Evolutionary conservation across 108 stramenopile species (phyloP).

Genomic region (Fragilariopsis cylindrus): DNA sequence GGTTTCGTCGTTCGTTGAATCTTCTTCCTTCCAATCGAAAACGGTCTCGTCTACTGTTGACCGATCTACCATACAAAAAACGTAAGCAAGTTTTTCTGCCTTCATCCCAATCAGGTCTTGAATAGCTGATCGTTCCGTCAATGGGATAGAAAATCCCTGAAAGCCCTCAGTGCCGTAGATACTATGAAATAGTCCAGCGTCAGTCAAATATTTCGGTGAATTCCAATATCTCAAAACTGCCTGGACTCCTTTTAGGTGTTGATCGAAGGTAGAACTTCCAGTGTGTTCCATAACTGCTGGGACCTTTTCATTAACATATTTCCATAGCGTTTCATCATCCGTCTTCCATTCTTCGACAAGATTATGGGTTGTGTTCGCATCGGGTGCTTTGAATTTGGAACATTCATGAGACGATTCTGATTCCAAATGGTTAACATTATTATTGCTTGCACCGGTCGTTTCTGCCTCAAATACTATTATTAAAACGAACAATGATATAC

Average conservation of each 20-base stretch:
- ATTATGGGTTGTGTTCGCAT: constrained; percentile 38
- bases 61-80: constrained; percentile 83
- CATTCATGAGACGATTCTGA: constrained; percentile 9
- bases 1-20: constrained; percentile 9
- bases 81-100: constrained; percentile 69
- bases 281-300: constrained; percentile 71
- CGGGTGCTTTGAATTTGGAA: constrained; percentile 60
- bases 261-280: constrained; percentile 69
- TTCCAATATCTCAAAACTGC: constrained; percentile 64
- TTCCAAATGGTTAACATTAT: too few species aligned
- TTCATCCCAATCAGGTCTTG: constrained; percentile 53
- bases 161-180: constrained; percentile 86
- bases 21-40: constrained; percentile 43
- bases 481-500: too few species aligned
- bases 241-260: constrained; percentile 70
- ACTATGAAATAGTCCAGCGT: constrained; percentile 76
- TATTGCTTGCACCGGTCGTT: background rate
- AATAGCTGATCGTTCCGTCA: constrained; percentile 52
- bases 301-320: constrained; percentile 52
- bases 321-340: constrained; percentile 47
- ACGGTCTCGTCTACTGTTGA: constrained; percentile 65
- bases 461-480: background rate
- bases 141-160: constrained; percentile 68
- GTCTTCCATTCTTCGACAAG: constrained; percentile 39
- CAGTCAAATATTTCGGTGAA: constrained; percentile 46